Base-by-base conservation (phyloP, 1,284 basidiomycete species). In the Cryptococcus sp. region DNA sequence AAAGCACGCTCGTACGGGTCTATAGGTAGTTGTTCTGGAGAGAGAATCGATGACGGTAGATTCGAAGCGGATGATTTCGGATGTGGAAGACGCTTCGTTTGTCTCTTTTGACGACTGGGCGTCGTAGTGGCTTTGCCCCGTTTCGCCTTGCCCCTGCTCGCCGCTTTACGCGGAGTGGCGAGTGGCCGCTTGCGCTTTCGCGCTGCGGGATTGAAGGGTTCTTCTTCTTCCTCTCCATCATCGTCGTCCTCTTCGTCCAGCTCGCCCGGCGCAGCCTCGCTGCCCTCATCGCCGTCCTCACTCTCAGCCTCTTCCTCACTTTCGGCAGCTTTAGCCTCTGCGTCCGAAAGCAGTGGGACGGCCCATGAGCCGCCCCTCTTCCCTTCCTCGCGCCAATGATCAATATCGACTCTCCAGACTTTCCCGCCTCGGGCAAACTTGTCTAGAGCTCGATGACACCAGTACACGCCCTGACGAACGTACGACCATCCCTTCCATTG, bases 1-100 rank as follows among this genome's bases (percentile, higher is more conserved):
- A 93, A 88, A 5, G 90, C 88, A 15, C 91, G 83, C 55, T 91
- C 76, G 85, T 89, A 93, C 1, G 91, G 87, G 67, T 95, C 89
- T 39, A 80, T 75, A 2, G 87, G 87, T 27, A 89, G 77, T 52
- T 82, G 79, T 53, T 73, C 70, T 17, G 70, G 59, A 23, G 64
- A 59, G 3, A 54, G 40, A 1, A 71, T 60, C 0, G 69, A 65
- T 3, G 61, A 40, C 0, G 74, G 74, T 10, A 76, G 63, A 23
- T 65, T 59, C 20, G 68, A 67, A 38, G 47, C 44, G 27, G 68
- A 69, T 11, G 71, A 63, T 56, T 66, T 67, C 11, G 73, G 69
- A 57, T 77, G 75, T 22, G 69, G 69, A 38, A 69, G 42, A 20
- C 61, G 60, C 39, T 52, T 61, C 57, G 46, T 47, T 53, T 56